Evolutionary conservation across 1,284 basidiomycete genomes (phyloP).

Genomic region (Austroboletus niveus): DNA sequence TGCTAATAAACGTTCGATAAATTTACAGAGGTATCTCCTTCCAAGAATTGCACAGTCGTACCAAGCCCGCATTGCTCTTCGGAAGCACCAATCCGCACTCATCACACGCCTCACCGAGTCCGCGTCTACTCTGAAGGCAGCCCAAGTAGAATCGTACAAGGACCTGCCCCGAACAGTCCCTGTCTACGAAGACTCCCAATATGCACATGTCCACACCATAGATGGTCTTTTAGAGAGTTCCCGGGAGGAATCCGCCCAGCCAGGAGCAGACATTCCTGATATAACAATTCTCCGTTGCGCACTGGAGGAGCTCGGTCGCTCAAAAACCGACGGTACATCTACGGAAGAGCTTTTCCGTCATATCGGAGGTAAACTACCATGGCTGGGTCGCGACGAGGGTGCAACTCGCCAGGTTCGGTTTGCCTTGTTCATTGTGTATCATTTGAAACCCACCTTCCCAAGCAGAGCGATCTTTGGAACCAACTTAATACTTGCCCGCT

Average conservation of each 20-base stretch:
- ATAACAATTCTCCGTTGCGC: conserved; percentile 61
- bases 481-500: conserved; percentile 52
- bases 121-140: conserved; percentile 47
- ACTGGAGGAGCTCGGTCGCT: conserved; percentile 47
- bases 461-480: conserved; percentile 58
- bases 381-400: conserved; percentile 48
- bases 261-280: conserved; percentile 42
- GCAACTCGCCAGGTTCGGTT: conserved; percentile 48
- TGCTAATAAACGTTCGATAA: conserved; percentile 7
- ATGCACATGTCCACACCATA: conserved; percentile 45
- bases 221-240: conserved; percentile 41
- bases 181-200: conserved; percentile 48
- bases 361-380: conserved; percentile 55
- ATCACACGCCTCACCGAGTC: conserved; percentile 53
- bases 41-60: conserved; percentile 60
- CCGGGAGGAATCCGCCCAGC: conserved; percentile 27
- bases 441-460: neutral
- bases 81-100: conserved; percentile 55
- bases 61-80: conserved; percentile 58
- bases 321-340: conserved; percentile 41
- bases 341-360: conserved; percentile 58
- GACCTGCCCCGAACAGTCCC: conserved; percentile 53
- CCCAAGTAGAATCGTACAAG: conserved; percentile 51
- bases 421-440: neutral
- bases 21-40: conserved; percentile 58